Evolutionary conservation across 2,329 filamentous ascomycete species (phyloP).

Genomic region (Tolypocladium tropicale): DNA sequence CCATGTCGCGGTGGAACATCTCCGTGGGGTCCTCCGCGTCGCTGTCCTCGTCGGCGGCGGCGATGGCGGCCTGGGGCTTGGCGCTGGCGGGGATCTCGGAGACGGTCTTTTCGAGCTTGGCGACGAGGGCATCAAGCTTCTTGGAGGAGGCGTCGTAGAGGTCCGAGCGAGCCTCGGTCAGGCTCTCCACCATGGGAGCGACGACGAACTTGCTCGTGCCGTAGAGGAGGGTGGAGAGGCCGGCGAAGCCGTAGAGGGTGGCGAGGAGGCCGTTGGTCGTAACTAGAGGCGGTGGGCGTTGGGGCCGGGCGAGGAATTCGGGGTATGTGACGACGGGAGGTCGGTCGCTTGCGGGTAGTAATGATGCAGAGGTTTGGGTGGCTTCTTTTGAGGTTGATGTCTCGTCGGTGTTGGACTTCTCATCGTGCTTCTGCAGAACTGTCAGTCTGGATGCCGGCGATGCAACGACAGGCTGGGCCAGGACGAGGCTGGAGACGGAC

Average conservation of each 20-base stretch:
- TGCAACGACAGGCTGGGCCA: too few relatives aligned
- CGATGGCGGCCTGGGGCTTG: constrained; percentile 8
- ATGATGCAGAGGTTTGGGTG: constrained; percentile 13
- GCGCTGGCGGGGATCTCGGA: constrained; percentile 44
- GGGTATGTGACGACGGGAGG: constrained; percentile 59
- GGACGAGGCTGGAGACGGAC: constrained; percentile 8
- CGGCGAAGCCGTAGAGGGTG: constrained; percentile 47
- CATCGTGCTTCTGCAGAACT: not conserved
- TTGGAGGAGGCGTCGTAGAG: constrained; percentile 37
- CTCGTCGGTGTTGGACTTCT: not conserved
- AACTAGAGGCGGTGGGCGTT: constrained; percentile 49
- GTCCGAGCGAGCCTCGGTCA: constrained; percentile 41
- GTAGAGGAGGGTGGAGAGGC: constrained; percentile 54
- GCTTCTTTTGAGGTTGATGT: constrained; percentile 2
- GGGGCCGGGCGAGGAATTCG: constrained; percentile 52
- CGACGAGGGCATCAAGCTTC: constrained; percentile 35
- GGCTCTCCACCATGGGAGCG: constrained; percentile 46
- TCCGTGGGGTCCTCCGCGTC: constrained; percentile 59
- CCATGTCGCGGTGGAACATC: constrained; percentile 72
- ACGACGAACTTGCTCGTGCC: constrained; percentile 61
- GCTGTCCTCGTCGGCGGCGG: constrained; percentile 25
- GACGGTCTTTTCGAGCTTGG: constrained; percentile 44
- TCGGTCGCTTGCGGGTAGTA: constrained; percentile 26
- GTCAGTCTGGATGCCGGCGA: not conserved
- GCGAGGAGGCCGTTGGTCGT: constrained; percentile 49